Percentiles rank a stretch among this genome's conserved stretches.
These are phyloP conservation scores for Meira nashicola DNA, from an alignment of 1,284 basidiomycete genomes.

Conservation along the genomic window DNA sequence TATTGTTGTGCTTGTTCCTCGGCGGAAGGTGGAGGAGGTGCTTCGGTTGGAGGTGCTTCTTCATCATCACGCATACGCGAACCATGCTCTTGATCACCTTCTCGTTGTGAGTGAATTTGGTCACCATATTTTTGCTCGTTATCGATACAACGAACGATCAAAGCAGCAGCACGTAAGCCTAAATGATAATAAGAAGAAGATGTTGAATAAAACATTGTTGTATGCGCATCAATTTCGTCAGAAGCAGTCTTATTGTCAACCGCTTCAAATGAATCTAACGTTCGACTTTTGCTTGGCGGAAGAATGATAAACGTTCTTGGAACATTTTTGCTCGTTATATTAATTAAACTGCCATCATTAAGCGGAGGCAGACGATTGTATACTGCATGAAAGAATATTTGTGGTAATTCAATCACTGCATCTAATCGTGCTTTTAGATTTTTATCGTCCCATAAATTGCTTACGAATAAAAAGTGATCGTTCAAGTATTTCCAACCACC, in stretches of 20 bases:
- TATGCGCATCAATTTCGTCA: constrained; percentile 82
- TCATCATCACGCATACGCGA: neutral
- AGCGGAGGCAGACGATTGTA: constrained; percentile 36
- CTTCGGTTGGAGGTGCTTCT: neutral
- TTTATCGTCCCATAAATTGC: constrained; percentile 76
- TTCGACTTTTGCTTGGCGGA: constrained; percentile 47
- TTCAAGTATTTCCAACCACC: constrained; percentile 61
- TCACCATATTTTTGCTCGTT: constrained; percentile 28
- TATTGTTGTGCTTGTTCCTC: neutral
- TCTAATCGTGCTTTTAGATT: constrained; percentile 58
- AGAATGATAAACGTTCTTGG: constrained; percentile 47
- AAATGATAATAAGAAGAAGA: constrained; percentile 85
- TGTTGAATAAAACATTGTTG: constrained; percentile 75
- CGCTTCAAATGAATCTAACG: constrained; percentile 18
- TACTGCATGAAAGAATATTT: constrained; percentile 56
- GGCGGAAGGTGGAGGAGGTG: neutral
- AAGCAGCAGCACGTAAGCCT: constrained; percentile 55
- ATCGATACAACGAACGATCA: constrained; percentile 15
- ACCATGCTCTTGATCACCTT: constrained; percentile 4
- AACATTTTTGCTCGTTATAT: constrained; percentile 4
- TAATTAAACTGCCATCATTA: neutral
- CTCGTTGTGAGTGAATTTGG: constrained; percentile 18
- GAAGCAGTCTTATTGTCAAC: constrained; percentile 56
- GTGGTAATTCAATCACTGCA: constrained; percentile 20
- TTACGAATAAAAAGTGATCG: constrained; percentile 86